A percentile compares a stretch with the other conserved stretches of the same genome.
phyloP scores from a whole-genome alignment of 805 yeast genomes.

The Metschnikowia colocasiae region DNA sequence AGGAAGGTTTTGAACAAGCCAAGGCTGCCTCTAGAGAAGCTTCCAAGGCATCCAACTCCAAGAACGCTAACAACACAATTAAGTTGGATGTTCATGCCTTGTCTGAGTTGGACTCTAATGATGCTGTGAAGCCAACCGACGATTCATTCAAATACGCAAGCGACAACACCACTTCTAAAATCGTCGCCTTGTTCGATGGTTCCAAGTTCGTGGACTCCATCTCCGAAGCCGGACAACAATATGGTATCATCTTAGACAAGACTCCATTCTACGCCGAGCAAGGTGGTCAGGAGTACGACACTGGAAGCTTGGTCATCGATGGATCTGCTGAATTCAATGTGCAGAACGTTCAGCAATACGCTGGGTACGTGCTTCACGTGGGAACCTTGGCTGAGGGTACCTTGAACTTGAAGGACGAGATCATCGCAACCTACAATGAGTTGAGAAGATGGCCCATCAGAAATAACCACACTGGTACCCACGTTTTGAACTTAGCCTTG shows the following conservation, averaged over 20 bases:
- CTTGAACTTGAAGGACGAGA: conserved; percentile 60
- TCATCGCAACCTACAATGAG: conserved; percentile 87
- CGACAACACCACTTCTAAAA: conserved; percentile 63
- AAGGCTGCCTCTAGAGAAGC: conserved; percentile 89
- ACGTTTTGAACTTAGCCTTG: conserved; percentile 83
- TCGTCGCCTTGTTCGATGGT: conserved; percentile 71
- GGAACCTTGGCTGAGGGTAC: conserved; percentile 79
- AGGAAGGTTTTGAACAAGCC: conserved; percentile 87
- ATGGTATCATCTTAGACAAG: conserved; percentile 80
- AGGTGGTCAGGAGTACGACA: conserved; percentile 98
- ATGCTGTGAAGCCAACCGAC: conserved; percentile 70
- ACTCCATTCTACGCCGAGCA: conserved; percentile 98
- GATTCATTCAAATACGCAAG: conserved; percentile 75
- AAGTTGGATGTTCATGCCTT: conserved; percentile 91
- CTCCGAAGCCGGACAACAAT: conserved; percentile 42
- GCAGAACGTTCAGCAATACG: conserved; percentile 86
- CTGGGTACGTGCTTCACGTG: conserved; percentile 93
- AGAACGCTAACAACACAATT: conserved; percentile 53
- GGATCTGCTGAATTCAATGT: conserved; percentile 86
- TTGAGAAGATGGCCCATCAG: conserved; percentile 93
- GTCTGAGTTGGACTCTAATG: conserved; percentile 60
- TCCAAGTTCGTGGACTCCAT: conserved; percentile 52
- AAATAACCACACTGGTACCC: conserved; percentile 98
- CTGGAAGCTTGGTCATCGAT: conserved; percentile 88
- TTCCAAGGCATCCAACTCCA: conserved; percentile 79